Conservation (phyloP, 768 basidiomycete species). For the Harrya chromipes region DNA sequence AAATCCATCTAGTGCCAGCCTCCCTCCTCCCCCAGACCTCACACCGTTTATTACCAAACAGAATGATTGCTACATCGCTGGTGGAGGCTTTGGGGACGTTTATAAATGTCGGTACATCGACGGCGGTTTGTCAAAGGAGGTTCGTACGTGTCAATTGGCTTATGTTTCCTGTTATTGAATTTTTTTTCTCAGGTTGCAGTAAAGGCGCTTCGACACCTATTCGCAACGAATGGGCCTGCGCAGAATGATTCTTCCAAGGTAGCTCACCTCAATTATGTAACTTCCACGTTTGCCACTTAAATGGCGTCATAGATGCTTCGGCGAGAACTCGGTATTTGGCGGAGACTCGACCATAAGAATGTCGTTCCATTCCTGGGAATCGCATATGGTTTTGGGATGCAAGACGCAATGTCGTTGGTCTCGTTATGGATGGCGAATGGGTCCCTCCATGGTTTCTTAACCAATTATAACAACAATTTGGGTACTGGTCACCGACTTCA, state of each 20-base stretch:
- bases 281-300: background rate
- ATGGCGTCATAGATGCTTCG: slow-evolving; percentile 14
- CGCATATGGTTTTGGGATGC: slow-evolving; percentile 24
- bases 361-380: slow-evolving; percentile 28
- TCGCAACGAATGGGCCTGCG: background rate
- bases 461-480: background rate
- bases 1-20: too few species aligned
- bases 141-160: too few species aligned
- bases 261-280: accelerated
- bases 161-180: background rate
- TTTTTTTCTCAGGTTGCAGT: slow-evolving; percentile 23
- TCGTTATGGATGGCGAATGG: slow-evolving; percentile 32
- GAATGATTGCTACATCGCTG: too few species aligned
- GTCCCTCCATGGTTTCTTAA: slow-evolving; percentile 20
- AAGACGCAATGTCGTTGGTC: slow-evolving; percentile 22
- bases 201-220: slow-evolving; percentile 15
- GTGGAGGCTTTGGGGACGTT: too few species aligned
- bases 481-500: background rate
- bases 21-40: too few species aligned
- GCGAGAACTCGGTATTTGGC: slow-evolving; percentile 32
- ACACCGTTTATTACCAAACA: too few species aligned
- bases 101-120: too few species aligned
- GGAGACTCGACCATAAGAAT: slow-evolving; percentile 20
- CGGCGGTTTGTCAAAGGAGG: too few species aligned
- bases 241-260: background rate